phyloP scores from a whole-genome alignment of 495 filamentous ascomycete species.

The Xylaria longipes region DNA sequence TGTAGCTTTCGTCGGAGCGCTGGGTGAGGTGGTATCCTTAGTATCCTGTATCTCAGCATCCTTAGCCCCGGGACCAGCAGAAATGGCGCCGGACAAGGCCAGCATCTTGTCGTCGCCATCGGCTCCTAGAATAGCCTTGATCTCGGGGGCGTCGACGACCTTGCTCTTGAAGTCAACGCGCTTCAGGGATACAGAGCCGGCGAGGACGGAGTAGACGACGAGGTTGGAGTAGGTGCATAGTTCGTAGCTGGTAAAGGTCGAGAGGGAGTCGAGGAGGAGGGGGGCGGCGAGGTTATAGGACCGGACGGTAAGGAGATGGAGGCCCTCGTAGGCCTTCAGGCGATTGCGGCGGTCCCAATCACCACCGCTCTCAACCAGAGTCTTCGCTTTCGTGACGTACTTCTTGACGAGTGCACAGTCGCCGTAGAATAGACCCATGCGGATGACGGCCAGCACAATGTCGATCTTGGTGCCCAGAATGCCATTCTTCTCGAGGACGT shows the following conservation, averaged over 20 bases:
- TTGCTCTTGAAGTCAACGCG: slow-evolving; percentile 98
- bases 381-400: slow-evolving; percentile 86
- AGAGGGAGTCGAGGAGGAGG: slow-evolving; percentile 91
- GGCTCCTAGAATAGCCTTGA: slow-evolving; percentile 87
- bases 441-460: slow-evolving; percentile 92
- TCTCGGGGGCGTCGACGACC: slow-evolving; percentile 96
- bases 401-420: slow-evolving; percentile 91
- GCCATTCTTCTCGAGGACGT: slow-evolving; percentile 90
- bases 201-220: slow-evolving; percentile 94
- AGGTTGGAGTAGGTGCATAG: slow-evolving; percentile 93
- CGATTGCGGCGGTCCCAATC: slow-evolving; percentile 99
- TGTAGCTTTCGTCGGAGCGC: slow-evolving; percentile 62
- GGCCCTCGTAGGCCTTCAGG: slow-evolving; percentile 96
- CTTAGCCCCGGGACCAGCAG: slow-evolving; percentile 76
- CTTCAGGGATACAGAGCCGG: slow-evolving; percentile 92
- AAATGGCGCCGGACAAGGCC: slow-evolving; percentile 76
- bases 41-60: slow-evolving; percentile 82
- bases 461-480: slow-evolving; percentile 97
- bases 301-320: slow-evolving; percentile 89
- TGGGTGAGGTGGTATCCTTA: slow-evolving; percentile 44
- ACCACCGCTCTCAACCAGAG: slow-evolving; percentile 89
- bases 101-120: slow-evolving; percentile 84
- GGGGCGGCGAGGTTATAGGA: slow-evolving; percentile 90
- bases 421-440: slow-evolving; percentile 93
- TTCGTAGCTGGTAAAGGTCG: slow-evolving; percentile 98